Conservation (phyloP, 2,329 filamentous ascomycete genomes). For the Cordyceps farinosa region DNA sequence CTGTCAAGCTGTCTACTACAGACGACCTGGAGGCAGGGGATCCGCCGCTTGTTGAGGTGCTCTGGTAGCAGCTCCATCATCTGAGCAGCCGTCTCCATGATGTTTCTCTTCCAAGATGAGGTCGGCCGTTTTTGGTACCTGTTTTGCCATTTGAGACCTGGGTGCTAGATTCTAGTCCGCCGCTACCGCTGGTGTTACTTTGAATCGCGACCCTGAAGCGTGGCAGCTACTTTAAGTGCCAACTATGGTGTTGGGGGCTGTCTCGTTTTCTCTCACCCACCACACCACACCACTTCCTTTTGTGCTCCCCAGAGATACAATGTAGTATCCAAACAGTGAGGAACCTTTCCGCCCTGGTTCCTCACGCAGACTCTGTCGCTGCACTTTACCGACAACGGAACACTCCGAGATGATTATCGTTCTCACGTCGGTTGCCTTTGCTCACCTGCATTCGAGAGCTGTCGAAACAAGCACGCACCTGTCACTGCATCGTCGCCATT, state of each 20-base stretch:
- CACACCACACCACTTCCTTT: constrained; percentile 3
- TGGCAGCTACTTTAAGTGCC: not conserved
- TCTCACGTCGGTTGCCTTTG: not conserved
- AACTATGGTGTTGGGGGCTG: constrained; percentile 5
- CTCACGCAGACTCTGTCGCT: not conserved
- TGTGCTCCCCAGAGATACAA: not conserved
- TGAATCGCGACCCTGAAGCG: not conserved
- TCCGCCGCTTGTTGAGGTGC: not conserved
- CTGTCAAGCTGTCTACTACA: constrained; percentile 10
- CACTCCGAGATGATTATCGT: not conserved
- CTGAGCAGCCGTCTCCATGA: not conserved
- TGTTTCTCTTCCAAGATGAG: not conserved
- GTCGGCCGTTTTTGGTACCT: not conserved
- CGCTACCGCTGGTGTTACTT: not conserved
- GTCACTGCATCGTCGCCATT: not conserved
- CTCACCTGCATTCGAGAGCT: not conserved
- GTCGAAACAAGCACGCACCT: not conserved
- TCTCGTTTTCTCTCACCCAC: not conserved
- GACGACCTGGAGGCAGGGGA: not conserved
- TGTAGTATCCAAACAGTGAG: not conserved
- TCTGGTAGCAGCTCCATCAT: not conserved
- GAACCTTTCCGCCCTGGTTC: not conserved
- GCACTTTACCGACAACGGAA: too few relatives aligned
- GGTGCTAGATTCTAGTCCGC: not conserved
- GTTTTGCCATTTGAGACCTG: not conserved